A percentile compares a stretch with the other conserved stretches of the same genome.
These are phyloP conservation scores for Aethionema arabicum DNA, from an alignment of 345 rosid species.

Conservation along the genomic window DNA sequence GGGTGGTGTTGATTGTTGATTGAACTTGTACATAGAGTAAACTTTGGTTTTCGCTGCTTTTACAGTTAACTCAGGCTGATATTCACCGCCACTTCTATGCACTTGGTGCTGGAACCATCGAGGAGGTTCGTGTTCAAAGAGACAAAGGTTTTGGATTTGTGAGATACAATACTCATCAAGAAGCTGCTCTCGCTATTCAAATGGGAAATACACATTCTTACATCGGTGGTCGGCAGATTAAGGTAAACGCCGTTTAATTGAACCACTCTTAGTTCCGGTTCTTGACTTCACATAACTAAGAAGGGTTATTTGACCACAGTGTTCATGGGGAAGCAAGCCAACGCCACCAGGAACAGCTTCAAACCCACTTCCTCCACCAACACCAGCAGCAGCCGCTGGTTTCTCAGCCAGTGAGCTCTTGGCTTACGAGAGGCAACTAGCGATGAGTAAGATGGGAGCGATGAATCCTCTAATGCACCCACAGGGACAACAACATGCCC, in stretches of 20 bases:
- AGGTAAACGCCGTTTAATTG: constrained; percentile 13
- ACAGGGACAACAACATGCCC: constrained; percentile 52
- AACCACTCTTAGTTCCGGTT: no score
- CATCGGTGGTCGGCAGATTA: constrained; percentile 29
- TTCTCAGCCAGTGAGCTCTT: constrained; percentile 36
- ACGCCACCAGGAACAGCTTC: constrained; percentile 43
- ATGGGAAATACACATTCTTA: constrained; percentile 30
- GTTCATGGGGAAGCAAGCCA: constrained; percentile 47
- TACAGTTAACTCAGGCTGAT: constrained; percentile 38
- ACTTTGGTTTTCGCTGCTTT: neutral
- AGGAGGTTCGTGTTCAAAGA: constrained; percentile 40
- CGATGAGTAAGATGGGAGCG: constrained; percentile 49
- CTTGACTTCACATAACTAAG: neutral
- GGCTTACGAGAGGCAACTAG: constrained; percentile 40
- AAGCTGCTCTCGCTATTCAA: constrained; percentile 39
- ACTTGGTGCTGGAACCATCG: constrained; percentile 39
- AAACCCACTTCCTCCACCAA: neutral
- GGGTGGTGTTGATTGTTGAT: neutral
- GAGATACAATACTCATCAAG: constrained; percentile 39
- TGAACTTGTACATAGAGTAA: neutral
- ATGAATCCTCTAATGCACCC: constrained; percentile 61
- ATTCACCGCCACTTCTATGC: constrained; percentile 40
- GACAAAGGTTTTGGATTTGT: constrained; percentile 45
- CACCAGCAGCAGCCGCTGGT: constrained; percentile 29
- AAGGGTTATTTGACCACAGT: constrained; percentile 16